Evolutionary conservation across 1,284 basidiomycete species (phyloP).

Genomic region (Kalmanozyma brasiliensis): DNA sequence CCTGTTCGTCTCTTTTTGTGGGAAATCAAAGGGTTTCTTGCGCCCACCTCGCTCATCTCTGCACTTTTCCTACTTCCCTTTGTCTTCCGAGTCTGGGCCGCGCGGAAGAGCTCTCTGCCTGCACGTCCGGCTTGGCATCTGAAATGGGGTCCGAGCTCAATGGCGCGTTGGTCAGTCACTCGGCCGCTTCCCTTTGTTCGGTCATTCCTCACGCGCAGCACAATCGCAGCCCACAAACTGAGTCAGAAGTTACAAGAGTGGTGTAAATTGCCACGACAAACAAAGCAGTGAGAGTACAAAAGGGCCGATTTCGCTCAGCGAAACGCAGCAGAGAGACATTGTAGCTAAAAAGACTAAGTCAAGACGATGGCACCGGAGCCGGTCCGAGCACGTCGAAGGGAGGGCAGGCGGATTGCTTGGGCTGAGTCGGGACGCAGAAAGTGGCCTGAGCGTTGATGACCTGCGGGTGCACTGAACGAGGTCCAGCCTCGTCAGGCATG

Average conservation of each 20-base stretch:
- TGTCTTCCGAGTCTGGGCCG: too few relatives aligned
- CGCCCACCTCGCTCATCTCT: too few relatives aligned
- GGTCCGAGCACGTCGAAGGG: slow-evolving; percentile 26
- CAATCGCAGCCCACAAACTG: neutral
- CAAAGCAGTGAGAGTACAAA: slow-evolving; percentile 22
- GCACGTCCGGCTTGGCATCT: too few relatives aligned
- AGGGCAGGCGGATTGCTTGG: slow-evolving; percentile 1
- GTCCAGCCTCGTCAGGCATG: slow-evolving; percentile 4
- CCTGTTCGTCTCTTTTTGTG: too few relatives aligned
- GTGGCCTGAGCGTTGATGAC: slow-evolving; percentile 12
- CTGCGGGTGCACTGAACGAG: slow-evolving; percentile 1
- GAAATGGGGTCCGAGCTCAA: slow-evolving; percentile 6
- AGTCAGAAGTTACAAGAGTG: neutral
- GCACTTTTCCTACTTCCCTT: too few relatives aligned
- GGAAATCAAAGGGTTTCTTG: too few relatives aligned
- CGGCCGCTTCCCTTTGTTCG: slow-evolving; percentile 7
- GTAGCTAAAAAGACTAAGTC: slow-evolving; percentile 19
- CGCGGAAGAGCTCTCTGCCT: too few relatives aligned
- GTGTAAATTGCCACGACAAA: slow-evolving; percentile 20
- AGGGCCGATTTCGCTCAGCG: slow-evolving; percentile 6
- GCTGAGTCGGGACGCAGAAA: slow-evolving; percentile 1
- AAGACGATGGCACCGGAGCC: slow-evolving; percentile 13
- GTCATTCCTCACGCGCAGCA: neutral
- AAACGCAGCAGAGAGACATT: slow-evolving; percentile 40
- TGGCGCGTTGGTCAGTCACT: neutral